Conservation (phyloP, 169 alveolate species). For the Toxoplasma gondii region DNA sequence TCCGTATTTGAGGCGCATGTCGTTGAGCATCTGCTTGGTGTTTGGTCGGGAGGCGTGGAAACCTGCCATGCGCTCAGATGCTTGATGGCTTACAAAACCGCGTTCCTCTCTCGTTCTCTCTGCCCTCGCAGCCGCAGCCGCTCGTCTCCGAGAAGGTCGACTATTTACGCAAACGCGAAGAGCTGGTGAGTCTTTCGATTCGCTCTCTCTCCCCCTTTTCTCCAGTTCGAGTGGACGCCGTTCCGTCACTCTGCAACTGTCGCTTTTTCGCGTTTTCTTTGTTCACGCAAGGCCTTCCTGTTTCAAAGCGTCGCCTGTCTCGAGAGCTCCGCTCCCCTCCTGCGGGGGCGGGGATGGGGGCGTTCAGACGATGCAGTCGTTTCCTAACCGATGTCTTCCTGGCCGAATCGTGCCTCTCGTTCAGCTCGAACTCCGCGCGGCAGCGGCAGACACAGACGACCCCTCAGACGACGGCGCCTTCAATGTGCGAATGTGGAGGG, state of each 20-base stretch:
- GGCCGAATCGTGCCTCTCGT: background rate
- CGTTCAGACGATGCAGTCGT: too few relatives aligned
- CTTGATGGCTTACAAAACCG: background rate
- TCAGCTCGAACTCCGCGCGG: constrained; percentile 59
- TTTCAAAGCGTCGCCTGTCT: too few relatives aligned
- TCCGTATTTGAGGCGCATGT: too few relatives aligned
- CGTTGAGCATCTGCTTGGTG: too few relatives aligned
- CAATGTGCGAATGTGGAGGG: constrained; percentile 84
- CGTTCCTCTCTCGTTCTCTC: background rate
- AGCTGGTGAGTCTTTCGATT: background rate
- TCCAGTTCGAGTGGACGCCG: background rate
- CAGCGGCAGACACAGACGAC: constrained; percentile 82
- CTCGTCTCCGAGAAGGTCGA: constrained; percentile 64
- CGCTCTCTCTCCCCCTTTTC: background rate
- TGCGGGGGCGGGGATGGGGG: too few relatives aligned
- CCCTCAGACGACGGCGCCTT: constrained; percentile 80
- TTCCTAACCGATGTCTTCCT: too few relatives aligned
- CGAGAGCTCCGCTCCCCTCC: too few relatives aligned
- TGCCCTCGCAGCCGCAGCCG: constrained; percentile 64
- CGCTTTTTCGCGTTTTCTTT: too few relatives aligned
- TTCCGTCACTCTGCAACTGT: too few relatives aligned
- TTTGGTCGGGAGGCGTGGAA: too few relatives aligned
- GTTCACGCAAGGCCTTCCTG: too few relatives aligned
- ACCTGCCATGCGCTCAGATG: background rate
- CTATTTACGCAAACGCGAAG: constrained; percentile 38